Conservation (phyloP, 768 basidiomycete species). For the Neoboletus brunneissimus region DNA sequence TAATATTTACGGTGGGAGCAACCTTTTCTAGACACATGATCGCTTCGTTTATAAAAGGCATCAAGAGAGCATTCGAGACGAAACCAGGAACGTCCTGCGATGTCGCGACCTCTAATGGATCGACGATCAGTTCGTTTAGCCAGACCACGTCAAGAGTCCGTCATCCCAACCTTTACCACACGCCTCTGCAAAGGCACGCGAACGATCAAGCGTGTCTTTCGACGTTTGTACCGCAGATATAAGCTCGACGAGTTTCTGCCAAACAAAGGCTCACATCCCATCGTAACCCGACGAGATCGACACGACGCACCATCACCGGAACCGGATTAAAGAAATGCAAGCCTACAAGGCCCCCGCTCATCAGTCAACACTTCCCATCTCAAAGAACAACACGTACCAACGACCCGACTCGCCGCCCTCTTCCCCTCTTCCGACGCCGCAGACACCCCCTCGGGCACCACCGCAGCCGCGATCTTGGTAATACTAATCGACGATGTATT, state of each 20-base stretch:
- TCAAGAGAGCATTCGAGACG: constrained; percentile 91
- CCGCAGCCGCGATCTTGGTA: constrained; percentile 86
- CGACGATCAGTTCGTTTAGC: background rate
- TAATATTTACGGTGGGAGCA: background rate
- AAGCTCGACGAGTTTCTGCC: constrained; percentile 88
- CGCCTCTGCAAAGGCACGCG: constrained; percentile 78
- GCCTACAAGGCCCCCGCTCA: constrained; percentile 40
- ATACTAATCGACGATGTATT: constrained; percentile 96
- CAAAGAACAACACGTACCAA: constrained; percentile 49
- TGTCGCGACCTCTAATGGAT: constrained; percentile 73
- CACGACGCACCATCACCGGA: constrained; percentile 77
- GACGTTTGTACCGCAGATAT: constrained; percentile 93
- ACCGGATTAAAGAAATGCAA: constrained; percentile 97
- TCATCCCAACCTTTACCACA: constrained; percentile 75
- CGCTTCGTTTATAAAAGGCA: constrained; percentile 98
- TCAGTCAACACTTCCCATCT: background rate
- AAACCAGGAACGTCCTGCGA: constrained; percentile 94
- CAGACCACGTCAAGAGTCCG: background rate
- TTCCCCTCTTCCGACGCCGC: constrained; percentile 64
- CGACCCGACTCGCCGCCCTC: constrained; percentile 67
- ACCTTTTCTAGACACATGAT: constrained; percentile 93
- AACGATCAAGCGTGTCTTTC: constrained; percentile 66
- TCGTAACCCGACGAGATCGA: background rate
- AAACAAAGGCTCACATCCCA: background rate
- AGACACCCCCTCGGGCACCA: constrained; percentile 55